A percentile compares a stretch with the other conserved stretches of the same genome.
Conservation (phyloP, 257 asterid genomes). For the Plantago elongata region DNA sequence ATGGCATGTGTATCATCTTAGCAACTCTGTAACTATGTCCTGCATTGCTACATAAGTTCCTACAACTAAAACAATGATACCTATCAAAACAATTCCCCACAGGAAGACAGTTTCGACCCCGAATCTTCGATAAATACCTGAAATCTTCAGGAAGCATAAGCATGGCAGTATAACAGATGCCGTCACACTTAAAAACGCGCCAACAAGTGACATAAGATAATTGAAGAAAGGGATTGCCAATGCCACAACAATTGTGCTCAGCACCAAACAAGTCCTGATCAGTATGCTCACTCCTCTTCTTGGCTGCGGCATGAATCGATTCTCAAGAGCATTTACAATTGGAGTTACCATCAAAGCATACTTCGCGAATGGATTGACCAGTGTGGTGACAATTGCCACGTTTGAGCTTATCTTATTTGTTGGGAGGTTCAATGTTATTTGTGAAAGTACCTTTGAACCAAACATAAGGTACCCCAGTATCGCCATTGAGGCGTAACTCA, state of each 20-base stretch:
- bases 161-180: constrained; percentile 74
- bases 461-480: constrained; percentile 71
- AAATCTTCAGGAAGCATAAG: constrained; percentile 71
- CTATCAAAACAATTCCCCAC: constrained; percentile 42
- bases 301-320: constrained; percentile 21
- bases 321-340: constrained; percentile 48
- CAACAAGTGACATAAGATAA: constrained; percentile 62
- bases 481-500: constrained; percentile 67
- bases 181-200: constrained; percentile 58
- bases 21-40: constrained; percentile 39
- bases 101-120: constrained; percentile 33
- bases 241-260: constrained; percentile 64
- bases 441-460: constrained; percentile 56
- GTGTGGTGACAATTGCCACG: constrained; percentile 73
- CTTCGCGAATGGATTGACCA: constrained; percentile 77
- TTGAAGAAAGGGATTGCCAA: constrained; percentile 65
- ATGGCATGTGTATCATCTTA: not conserved
- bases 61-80: constrained; percentile 38
- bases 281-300: constrained; percentile 29
- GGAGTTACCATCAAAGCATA: constrained; percentile 81
- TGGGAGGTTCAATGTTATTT: constrained; percentile 76
- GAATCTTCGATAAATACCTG: constrained; percentile 35
- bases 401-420: constrained; percentile 43
- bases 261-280: constrained; percentile 45
- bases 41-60: constrained; percentile 53